These are phyloP conservation scores for Hypoxylon sp. DNA, from an alignment of 2,329 filamentous ascomycete species.

Conservation along the genomic window DNA sequence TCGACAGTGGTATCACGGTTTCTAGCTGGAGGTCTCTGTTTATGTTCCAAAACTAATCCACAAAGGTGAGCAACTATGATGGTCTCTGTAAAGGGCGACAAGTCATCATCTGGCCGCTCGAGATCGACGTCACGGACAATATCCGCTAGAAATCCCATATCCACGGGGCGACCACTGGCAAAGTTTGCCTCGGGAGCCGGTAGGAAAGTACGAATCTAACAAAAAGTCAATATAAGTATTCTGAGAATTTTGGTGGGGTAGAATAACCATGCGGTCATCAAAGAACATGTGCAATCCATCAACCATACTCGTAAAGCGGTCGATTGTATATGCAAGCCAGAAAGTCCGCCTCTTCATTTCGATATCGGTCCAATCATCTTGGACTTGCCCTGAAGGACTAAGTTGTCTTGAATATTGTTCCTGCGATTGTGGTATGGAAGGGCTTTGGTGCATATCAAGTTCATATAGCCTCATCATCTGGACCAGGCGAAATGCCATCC, in stretches of 20 bases:
- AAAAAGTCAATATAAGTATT: slow-evolving; percentile 1
- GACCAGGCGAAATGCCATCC: slow-evolving; percentile 8
- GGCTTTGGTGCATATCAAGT: not conserved
- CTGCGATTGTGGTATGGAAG: not conserved
- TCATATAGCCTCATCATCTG: slow-evolving; percentile 9
- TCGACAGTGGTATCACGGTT: slow-evolving; percentile 7
- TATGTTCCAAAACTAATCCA: slow-evolving; percentile 21
- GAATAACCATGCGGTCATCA: slow-evolving; percentile 5
- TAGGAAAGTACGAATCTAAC: slow-evolving; percentile 20
- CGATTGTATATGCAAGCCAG: slow-evolving; percentile 42
- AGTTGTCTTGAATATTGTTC: not conserved
- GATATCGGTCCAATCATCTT: not conserved
- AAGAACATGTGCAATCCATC: slow-evolving; percentile 9
- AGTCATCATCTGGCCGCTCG: slow-evolving; percentile 5
- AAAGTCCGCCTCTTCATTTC: slow-evolving; percentile 14
- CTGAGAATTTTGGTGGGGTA: not conserved
- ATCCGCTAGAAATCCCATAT: slow-evolving; percentile 16
- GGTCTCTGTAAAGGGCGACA: slow-evolving; percentile 17
- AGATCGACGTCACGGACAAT: slow-evolving; percentile 4
- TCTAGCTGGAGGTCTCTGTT: slow-evolving; percentile 6
- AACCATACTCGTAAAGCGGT: slow-evolving; percentile 30
- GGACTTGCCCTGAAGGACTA: not conserved
- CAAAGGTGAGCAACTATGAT: slow-evolving; percentile 21
- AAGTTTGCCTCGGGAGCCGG: slow-evolving; percentile 24
- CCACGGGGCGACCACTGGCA: slow-evolving; percentile 8